Percentiles rank a stretch among this genome's conserved stretches.
Conservation (phyloP, 2,329 filamentous ascomycete genomes). For the Fusarium sp. region DNA sequence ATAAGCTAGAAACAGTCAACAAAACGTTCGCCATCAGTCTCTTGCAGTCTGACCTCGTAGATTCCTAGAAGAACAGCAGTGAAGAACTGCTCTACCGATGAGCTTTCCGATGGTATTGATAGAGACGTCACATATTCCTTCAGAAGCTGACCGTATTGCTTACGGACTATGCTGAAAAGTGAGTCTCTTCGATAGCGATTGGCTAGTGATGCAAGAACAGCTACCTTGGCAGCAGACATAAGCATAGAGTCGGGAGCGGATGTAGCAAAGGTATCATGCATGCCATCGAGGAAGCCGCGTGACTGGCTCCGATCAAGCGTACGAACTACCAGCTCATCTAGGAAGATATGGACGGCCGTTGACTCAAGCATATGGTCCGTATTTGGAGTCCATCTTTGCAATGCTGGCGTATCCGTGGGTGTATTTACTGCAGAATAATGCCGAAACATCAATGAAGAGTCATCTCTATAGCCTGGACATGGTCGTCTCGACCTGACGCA, state of each 20-base stretch:
- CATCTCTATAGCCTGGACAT: conserved; percentile 16
- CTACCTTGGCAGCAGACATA: conserved; percentile 11
- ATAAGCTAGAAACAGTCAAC: neutral
- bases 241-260: neutral
- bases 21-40: accelerated
- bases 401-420: neutral
- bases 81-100: conserved; percentile 9
- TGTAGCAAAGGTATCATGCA: conserved; percentile 3
- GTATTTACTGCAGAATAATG: neutral
- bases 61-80: conserved; percentile 3
- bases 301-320: conserved; percentile 1
- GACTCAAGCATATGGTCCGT: neutral
- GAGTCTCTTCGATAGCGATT: neutral
- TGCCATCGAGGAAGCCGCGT: conserved; percentile 12
- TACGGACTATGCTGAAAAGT: neutral
- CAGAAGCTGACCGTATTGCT: conserved; percentile 9
- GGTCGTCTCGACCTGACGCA: conserved; percentile 1
- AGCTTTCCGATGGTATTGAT: neutral
- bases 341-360: conserved; percentile 1
- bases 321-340: neutral
- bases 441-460: conserved; percentile 3
- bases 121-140: neutral
- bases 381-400: conserved; percentile 4
- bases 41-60: neutral
- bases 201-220: conserved; percentile 3